Conservation (phyloP, 306 rosid species). For the Pueraria montana region DNA sequence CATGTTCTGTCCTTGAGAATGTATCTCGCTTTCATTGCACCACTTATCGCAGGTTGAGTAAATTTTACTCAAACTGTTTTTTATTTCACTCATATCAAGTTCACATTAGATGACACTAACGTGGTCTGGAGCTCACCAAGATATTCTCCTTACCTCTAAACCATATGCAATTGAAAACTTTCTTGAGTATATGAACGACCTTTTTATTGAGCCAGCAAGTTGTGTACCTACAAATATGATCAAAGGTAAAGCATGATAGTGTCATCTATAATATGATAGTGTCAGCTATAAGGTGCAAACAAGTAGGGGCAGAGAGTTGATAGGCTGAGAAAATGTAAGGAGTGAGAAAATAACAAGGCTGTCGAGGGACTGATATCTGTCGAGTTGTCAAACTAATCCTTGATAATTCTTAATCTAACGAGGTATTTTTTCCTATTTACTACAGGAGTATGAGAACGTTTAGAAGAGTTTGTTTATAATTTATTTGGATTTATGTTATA, state of each 20-base stretch:
- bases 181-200: background rate
- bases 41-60: background rate
- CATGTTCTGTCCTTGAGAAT: background rate
- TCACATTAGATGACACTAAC: background rate
- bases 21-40: background rate
- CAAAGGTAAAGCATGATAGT: background rate
- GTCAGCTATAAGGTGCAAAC: background rate
- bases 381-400: background rate
- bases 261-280: background rate
- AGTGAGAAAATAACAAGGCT: background rate
- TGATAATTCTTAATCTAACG: background rate
- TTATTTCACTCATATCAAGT: background rate
- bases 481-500: no score
- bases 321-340: background rate
- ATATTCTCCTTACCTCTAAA: background rate
- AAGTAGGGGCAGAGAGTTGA: background rate
- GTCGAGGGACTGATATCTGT: background rate
- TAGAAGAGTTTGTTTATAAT: background rate
- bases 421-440: background rate
- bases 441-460: background rate
- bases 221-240: background rate
- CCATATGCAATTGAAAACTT: background rate
- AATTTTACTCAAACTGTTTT: background rate
- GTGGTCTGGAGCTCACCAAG: background rate
- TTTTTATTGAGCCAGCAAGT: conserved; percentile 2